Base-by-base conservation (phyloP, 805 yeast genomes). In the Metschnikowia sp. region DNA sequence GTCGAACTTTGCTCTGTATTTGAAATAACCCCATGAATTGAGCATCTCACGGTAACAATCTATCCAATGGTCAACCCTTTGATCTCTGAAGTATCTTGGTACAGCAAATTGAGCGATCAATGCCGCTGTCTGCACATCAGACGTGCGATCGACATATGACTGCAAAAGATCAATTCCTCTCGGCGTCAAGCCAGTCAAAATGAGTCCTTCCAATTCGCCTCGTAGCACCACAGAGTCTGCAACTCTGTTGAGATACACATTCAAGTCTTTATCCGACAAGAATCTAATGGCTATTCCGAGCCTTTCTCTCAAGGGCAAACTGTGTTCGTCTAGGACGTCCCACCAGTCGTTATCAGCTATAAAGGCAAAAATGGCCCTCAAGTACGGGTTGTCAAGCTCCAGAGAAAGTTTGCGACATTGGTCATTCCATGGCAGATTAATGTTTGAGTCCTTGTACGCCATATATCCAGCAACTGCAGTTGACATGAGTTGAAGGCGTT, bases 301-400 rank as follows among this genome's bases (percentile, higher is more conserved):
- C 54, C 96, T 72, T 60, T 92, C 99, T 44, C 92, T 75, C 36
- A 92, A 70, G 0, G 99, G 96, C 36, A 92, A 74, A 1, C 96
- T 85, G 15, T 85, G 82, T 59, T 92, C 97, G 61, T 89, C 96
- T 44, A 92, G 72, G 1, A 92, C 96, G 59, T 89, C 97, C 84
- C 92, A 85, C 97, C 98, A 92, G 54, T 91, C 94, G 39, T 88
- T 86, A 60, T 92, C 97, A 0, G 97, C 90, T 45, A 92, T 85
- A 57, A 83, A 92, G 0, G 97, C 97, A 72, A 92, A 92, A 1
- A 92, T 87, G 0, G 96, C 96, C 38, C 97, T 71, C 50, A 92
- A 68, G 61, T 92, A 92, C 0, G 98, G 97, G 59, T 88, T 84
- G 10, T 86, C 92, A 47, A 92, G 72, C 56, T 89, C 97, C n/a